phyloP scores from a whole-genome alignment of 192 early-diverging fungal species.

The Gryganskiella cystojenkinii region DNA sequence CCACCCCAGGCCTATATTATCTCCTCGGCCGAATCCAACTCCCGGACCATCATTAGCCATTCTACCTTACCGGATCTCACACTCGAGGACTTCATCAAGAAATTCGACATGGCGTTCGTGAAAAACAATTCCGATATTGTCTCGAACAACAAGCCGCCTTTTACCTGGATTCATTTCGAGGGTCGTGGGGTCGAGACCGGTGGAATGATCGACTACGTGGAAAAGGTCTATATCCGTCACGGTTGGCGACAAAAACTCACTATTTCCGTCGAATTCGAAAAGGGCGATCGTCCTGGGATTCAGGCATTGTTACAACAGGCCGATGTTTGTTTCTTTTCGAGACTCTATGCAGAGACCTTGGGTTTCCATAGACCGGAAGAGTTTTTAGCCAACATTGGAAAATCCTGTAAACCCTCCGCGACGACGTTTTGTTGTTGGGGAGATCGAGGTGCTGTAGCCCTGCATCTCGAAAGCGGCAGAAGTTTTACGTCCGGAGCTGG shows the following conservation, averaged over 20 bases:
- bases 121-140: constrained; percentile 23
- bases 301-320: constrained; percentile 63
- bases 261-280: constrained; percentile 78
- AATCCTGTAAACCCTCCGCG: constrained; percentile 61
- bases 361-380: constrained; percentile 62
- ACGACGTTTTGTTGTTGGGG: constrained; percentile 73
- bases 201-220: constrained; percentile 67
- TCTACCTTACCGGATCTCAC: constrained; percentile 72
- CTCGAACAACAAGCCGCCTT: constrained; percentile 34
- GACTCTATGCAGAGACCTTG: constrained; percentile 67
- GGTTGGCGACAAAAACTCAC: constrained; percentile 60
- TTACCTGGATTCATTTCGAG: constrained; percentile 76
- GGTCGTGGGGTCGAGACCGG: constrained; percentile 62
- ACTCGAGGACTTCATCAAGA: constrained; percentile 61
- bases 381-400: constrained; percentile 51
- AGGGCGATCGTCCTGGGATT: constrained; percentile 68
- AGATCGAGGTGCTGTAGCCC: constrained; percentile 60
- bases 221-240: constrained; percentile 46
- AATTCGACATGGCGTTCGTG: constrained; percentile 49
- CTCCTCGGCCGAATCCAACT: constrained; percentile 55
- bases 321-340: constrained; percentile 74
- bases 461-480: constrained; percentile 47
- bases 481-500: constrained; percentile 43
- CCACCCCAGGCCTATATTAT: constrained; percentile 71
- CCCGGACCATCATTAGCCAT: constrained; percentile 73